phyloP scores from a whole-genome alignment of 768 basidiomycete genomes.

The Russula vinacea region DNA sequence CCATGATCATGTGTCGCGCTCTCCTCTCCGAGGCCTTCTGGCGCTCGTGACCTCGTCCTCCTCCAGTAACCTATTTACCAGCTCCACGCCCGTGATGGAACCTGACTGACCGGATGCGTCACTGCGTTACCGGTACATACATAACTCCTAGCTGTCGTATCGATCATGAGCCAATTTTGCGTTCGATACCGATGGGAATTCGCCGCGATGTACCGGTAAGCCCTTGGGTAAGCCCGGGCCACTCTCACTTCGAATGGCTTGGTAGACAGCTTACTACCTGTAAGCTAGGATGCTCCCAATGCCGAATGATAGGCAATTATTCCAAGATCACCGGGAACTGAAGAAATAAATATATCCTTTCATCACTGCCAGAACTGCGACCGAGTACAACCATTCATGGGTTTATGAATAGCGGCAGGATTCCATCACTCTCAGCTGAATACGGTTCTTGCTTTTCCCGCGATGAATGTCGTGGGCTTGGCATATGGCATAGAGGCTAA shows the following conservation, averaged over 20 bases:
- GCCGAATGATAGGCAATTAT: too few relatives aligned
- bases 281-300: background rate
- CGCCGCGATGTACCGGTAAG: background rate
- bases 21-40: too few relatives aligned
- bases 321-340: background rate
- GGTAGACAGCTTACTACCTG: too few relatives aligned
- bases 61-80: background rate
- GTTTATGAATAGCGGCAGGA: background rate
- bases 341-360: too few relatives aligned
- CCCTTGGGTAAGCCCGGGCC: too few relatives aligned
- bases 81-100: background rate
- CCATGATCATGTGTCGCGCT: background rate
- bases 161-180: background rate
- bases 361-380: background rate
- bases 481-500: background rate
- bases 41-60: too few relatives aligned
- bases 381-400: background rate
- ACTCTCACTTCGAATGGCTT: too few relatives aligned
- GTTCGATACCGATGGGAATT: background rate
- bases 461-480: background rate
- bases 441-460: background rate
- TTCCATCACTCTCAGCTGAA: background rate
- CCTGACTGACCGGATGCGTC: background rate
- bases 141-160: background rate
- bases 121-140: background rate